Conservation (phyloP, 2,329 filamentous ascomycete species). For the Arthrobotrys musiformis region DNA sequence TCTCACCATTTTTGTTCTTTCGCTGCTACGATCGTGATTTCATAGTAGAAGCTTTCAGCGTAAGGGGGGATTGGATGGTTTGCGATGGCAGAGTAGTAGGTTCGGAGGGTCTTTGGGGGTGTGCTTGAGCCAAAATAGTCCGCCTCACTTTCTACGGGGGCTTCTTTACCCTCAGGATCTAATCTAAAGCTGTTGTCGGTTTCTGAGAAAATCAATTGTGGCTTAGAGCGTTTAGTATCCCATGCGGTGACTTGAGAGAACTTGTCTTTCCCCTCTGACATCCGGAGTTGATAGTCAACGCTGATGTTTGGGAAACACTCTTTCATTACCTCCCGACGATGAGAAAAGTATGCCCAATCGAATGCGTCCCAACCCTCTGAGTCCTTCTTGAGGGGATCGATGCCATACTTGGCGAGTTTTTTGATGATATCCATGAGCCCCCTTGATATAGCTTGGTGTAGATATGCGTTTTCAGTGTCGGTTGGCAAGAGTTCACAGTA, state of each 20-base stretch:
- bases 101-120: too few species aligned
- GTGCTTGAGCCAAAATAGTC: background rate
- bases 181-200: background rate
- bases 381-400: conserved; percentile 27
- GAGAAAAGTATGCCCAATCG: conserved; percentile 35
- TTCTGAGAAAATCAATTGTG: background rate
- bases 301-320: conserved; percentile 8
- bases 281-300: conserved; percentile 6
- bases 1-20: background rate
- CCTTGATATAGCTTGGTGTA: background rate
- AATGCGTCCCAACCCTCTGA: conserved; percentile 35
- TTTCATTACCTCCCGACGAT: background rate
- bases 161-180: background rate
- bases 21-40: background rate
- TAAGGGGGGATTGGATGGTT: conserved; percentile 15
- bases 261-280: background rate
- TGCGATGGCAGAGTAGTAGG: background rate
- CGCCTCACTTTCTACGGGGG: background rate
- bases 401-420: background rate
- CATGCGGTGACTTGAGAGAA: conserved; percentile 1
- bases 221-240: background rate
- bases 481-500: background rate
- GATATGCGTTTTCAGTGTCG: background rate
- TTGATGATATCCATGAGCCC: background rate
- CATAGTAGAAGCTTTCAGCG: conserved; percentile 21